Evolutionary conservation across 2,329 filamentous ascomycete species (phyloP).

Genomic region (Cyphellophora europaea): DNA sequence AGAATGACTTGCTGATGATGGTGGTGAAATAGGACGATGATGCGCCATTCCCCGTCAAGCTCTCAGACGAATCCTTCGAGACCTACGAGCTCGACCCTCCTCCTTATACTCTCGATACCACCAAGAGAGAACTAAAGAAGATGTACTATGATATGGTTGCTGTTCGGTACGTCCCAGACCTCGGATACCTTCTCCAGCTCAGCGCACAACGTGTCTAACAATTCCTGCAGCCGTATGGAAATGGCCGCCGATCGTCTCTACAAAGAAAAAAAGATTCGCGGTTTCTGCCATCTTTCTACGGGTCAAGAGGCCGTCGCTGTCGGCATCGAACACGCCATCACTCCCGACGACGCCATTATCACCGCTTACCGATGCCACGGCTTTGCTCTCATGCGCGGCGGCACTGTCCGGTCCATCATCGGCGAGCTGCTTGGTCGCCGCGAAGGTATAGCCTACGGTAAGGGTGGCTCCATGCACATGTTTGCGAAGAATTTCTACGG

Average conservation of each 20-base stretch:
- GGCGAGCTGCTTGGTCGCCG: slow-evolving; percentile 90
- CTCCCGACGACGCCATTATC: slow-evolving; percentile 85
- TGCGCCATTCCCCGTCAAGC: slow-evolving; percentile 80
- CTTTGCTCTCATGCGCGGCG: slow-evolving; percentile 94
- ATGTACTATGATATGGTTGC: slow-evolving; percentile 99
- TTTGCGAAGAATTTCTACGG: slow-evolving; percentile 97
- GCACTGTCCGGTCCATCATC: slow-evolving; percentile 81
- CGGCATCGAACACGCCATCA: slow-evolving; percentile 93
- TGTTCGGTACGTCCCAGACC: slow-evolving; percentile 59
- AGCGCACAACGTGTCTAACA: slow-evolving; percentile 9
- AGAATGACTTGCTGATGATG: background rate
- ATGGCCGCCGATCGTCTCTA: slow-evolving; percentile 98
- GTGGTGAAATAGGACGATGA: slow-evolving; percentile 64
- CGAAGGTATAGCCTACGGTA: slow-evolving; percentile 95
- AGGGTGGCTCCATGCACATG: slow-evolving; percentile 99
- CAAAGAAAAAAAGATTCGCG: slow-evolving; percentile 99
- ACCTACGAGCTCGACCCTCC: slow-evolving; percentile 98
- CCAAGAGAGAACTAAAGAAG: slow-evolving; percentile 96
- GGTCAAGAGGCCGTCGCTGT: slow-evolving; percentile 96
- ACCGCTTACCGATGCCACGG: slow-evolving; percentile 99
- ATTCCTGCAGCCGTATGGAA: slow-evolving; percentile 76
- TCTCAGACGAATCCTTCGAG: slow-evolving; percentile 98
- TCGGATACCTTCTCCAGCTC: background rate
- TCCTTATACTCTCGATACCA: slow-evolving; percentile 81
- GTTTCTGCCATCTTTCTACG: slow-evolving; percentile 97